Conservation (phyloP, 2,329 filamentous ascomycete genomes). For the Sclerotinia sclerotiorum region DNA sequence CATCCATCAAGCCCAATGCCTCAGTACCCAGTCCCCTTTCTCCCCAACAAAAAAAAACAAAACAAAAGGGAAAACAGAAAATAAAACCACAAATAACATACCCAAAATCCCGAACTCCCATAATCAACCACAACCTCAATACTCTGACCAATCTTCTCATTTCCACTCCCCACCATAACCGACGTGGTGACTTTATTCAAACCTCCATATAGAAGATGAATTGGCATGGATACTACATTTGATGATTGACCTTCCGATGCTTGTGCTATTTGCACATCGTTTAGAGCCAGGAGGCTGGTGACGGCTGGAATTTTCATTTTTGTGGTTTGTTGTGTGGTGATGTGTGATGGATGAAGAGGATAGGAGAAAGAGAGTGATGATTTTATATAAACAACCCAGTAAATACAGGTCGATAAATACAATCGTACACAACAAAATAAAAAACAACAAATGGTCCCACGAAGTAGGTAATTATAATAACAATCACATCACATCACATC, state of each 20-base stretch:
- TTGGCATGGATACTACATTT: constrained; percentile 3
- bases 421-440: too few relatives aligned
- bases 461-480: too few relatives aligned
- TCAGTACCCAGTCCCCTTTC: background rate
- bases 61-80: too few relatives aligned
- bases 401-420: too few relatives aligned
- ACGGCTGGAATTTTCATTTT: background rate
- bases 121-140: constrained; percentile 22
- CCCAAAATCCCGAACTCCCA: constrained; percentile 22
- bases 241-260: background rate
- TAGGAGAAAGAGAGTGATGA: background rate
- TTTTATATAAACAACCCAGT: too few relatives aligned
- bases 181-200: constrained; percentile 5
- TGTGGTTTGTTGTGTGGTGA: background rate
- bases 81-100: background rate
- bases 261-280: background rate
- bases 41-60: too few relatives aligned
- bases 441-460: too few relatives aligned
- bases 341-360: too few relatives aligned
- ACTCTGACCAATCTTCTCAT: background rate
- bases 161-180: background rate
- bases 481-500: too few relatives aligned
- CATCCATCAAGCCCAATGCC: background rate
- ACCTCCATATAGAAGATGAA: background rate
- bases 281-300: constrained; percentile 7